Conservation (phyloP, 306 rosid genomes). For the cucumber (Cucumis sativus) region DNA sequence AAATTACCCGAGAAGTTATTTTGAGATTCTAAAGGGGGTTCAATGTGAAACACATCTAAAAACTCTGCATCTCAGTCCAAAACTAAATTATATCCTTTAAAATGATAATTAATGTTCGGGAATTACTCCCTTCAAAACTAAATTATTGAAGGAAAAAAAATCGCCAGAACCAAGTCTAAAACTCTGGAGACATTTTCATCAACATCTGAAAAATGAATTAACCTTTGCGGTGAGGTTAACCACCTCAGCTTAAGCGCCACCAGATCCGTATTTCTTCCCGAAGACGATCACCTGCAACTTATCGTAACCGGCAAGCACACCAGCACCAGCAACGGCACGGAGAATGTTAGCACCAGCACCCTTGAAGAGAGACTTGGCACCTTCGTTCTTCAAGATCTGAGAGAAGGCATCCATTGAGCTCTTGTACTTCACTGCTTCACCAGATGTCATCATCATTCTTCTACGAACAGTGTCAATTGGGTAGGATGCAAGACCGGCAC, state of each 20-base stretch:
- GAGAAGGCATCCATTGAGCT: conserved; percentile 68
- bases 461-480: conserved; percentile 81
- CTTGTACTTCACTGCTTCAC: conserved; percentile 79
- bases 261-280: conserved; percentile 92
- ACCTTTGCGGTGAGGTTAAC: not conserved
- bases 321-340: conserved; percentile 93
- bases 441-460: conserved; percentile 98
- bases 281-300: conserved; percentile 65
- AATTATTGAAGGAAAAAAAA: conserved; percentile 58
- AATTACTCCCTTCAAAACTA: conserved; percentile 38
- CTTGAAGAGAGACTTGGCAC: conserved; percentile 72
- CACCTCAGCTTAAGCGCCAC: conserved; percentile 32
- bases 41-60: not conserved
- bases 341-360: conserved; percentile 88
- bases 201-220: conserved; percentile 45
- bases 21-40: no score
- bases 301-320: conserved; percentile 87
- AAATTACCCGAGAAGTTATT: no score
- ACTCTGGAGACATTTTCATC: conserved; percentile 47
- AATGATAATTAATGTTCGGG: conserved; percentile 21
- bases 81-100: not conserved
- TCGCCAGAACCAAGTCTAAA: conserved; percentile 8
- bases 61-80: not conserved
- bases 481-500: conserved; percentile 81
- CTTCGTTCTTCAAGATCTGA: conserved; percentile 63